Evolutionary conservation across 78 protist species (phyloP).

Genomic region (Emiliania huxleyi): DNA sequence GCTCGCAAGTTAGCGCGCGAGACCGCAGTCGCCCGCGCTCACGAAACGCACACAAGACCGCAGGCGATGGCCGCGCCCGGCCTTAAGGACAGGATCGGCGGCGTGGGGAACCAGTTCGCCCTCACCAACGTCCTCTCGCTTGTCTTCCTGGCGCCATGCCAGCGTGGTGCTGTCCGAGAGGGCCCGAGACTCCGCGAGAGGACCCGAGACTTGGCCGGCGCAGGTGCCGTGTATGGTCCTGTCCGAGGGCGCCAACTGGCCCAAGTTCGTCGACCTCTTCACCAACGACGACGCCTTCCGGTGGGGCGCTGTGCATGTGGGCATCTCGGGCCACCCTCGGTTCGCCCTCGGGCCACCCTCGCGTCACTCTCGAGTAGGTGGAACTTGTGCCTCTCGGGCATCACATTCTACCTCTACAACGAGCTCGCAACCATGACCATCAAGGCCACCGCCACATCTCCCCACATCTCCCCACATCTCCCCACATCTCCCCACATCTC

Average conservation of each 20-base stretch:
- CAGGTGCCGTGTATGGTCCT: neutral
- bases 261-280: neutral
- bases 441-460: too few species aligned
- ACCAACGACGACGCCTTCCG: neutral
- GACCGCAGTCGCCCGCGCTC: too few species aligned
- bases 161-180: too few species aligned
- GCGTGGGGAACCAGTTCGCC: slow-evolving; percentile 47
- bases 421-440: slow-evolving; percentile 48
- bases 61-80: neutral
- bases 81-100: neutral
- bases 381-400: neutral
- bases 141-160: neutral
- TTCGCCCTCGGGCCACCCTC: neutral
- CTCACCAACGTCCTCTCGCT: slow-evolving; percentile 27
- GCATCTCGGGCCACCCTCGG: neutral
- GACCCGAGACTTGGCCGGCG: too few species aligned
- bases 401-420: slow-evolving; percentile 32
- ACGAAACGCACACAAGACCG: too few species aligned
- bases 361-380: too few species aligned
- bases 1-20: too few species aligned
- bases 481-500: too few species aligned
- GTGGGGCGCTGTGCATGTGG: neutral
- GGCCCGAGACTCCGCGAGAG: too few species aligned
- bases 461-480: too few species aligned
- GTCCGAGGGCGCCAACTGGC: neutral